Conservation (phyloP, 208 protist species). For the Trypanosoma scelopori region DNA sequence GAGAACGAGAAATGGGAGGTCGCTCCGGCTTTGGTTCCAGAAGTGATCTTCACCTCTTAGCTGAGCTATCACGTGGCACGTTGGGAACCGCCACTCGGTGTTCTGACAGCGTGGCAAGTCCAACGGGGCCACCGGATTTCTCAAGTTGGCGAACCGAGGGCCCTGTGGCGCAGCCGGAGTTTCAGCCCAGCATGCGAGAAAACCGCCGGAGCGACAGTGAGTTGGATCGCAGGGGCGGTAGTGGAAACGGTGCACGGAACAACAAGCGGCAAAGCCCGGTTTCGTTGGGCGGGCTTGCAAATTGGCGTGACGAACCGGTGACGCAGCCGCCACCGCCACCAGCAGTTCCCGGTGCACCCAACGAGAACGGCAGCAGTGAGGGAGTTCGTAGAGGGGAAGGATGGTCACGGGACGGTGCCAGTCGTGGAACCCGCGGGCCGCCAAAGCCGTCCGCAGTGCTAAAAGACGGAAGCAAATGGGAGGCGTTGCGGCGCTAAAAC, state of each 20-base stretch:
- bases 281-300: constrained; percentile 35
- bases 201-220: constrained; percentile 33
- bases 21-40: constrained; percentile 61
- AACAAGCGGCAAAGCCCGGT: constrained; percentile 17
- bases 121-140: constrained; percentile 34
- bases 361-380: constrained; percentile 8
- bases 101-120: constrained; percentile 31
- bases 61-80: constrained; percentile 70
- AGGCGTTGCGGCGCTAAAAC: constrained; percentile 39
- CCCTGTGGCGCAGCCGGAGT: constrained; percentile 48
- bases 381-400: constrained; percentile 6
- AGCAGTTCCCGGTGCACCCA: neutral
- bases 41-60: constrained; percentile 39
- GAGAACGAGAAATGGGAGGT: constrained; percentile 29
- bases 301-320: constrained; percentile 70
- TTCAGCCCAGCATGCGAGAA: constrained; percentile 28
- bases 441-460: constrained; percentile 7
- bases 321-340: constrained; percentile 33
- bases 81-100: constrained; percentile 56
- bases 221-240: constrained; percentile 29
- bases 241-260: constrained; percentile 18
- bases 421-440: constrained; percentile 24
- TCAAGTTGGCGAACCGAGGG: constrained; percentile 61
- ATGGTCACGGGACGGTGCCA: constrained; percentile 21
- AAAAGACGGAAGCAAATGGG: constrained; percentile 33